These are phyloP conservation scores for Globisporangium megalacanthum DNA, from an alignment of 352 stramenopile species.

Conservation along the genomic window DNA sequence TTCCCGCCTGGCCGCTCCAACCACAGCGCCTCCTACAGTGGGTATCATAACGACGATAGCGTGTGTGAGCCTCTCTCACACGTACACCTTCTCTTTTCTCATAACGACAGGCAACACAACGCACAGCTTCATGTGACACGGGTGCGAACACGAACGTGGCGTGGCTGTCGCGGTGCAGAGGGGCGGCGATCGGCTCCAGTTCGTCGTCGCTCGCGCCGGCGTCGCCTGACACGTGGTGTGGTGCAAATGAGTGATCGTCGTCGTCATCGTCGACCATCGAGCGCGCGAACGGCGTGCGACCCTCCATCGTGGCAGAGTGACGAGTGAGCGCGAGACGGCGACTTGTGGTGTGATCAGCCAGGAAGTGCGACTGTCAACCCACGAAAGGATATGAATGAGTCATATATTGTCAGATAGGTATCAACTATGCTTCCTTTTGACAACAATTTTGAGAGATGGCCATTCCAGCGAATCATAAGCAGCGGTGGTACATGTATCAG, in stretches of 20 bases:
- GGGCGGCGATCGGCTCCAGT: neutral
- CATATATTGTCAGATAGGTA: no score
- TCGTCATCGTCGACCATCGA: neutral
- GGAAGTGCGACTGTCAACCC: no score
- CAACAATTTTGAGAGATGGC: neutral
- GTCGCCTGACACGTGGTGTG: slow-evolving; percentile 4
- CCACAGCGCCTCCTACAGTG: slow-evolving; percentile 5
- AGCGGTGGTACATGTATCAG: neutral
- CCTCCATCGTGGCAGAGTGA: neutral
- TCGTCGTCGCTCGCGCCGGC: slow-evolving; percentile 9
- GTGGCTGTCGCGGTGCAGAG: slow-evolving; percentile 7
- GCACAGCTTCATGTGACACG: neutral
- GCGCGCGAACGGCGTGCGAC: neutral
- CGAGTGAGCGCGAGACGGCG: neutral
- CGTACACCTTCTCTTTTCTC: no score
- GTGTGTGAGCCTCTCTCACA: neutral
- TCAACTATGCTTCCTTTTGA: neutral
- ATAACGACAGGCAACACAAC: neutral
- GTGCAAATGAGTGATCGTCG: slow-evolving; percentile 1
- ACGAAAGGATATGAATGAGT: no score
- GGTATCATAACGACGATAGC: neutral
- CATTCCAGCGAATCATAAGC: neutral
- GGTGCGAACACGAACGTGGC: slow-evolving; percentile 6
- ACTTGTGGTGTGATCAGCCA: neutral
- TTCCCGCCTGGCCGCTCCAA: slow-evolving; percentile 1